A percentile compares a stretch with the other conserved stretches of the same genome.
phyloP scores from a whole-genome alignment of 225 moss, liverwort and hornwort species.

The Ulota crispa region DNA sequence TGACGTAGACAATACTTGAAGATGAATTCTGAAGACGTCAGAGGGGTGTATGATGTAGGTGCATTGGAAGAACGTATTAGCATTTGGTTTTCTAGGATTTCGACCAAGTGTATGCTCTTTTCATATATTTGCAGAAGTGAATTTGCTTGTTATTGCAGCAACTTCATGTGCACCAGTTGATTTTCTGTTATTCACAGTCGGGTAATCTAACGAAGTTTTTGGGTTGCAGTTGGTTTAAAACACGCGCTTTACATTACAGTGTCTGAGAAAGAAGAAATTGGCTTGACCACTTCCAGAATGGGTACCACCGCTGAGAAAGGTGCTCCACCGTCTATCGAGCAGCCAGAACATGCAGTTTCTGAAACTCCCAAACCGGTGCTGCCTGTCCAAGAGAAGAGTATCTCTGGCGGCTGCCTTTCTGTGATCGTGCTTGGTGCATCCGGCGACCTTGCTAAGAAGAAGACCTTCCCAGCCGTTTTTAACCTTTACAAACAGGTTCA shows the following conservation, averaged over 20 bases:
- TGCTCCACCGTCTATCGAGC: slow-evolving; percentile 12
- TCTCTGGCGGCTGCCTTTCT: slow-evolving; percentile 62
- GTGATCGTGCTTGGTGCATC: slow-evolving; percentile 83
- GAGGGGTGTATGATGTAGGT: neutral
- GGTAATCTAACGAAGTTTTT: neutral
- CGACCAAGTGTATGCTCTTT: neutral
- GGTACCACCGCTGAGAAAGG: slow-evolving; percentile 25
- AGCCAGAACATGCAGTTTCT: slow-evolving; percentile 17
- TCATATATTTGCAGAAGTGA: neutral
- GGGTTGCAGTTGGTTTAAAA: neutral
- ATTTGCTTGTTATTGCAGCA: neutral
- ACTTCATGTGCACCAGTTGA: neutral
- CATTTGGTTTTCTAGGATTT: neutral
- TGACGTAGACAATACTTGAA: neutral
- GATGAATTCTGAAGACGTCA: neutral
- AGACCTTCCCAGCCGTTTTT: slow-evolving; percentile 90
- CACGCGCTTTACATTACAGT: neutral
- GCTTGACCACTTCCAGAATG: slow-evolving; percentile 25
- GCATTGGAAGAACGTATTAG: neutral
- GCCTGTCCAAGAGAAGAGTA: slow-evolving; percentile 37
- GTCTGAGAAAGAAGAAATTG: neutral
- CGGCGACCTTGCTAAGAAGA: slow-evolving; percentile 94
- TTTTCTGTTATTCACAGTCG: neutral
- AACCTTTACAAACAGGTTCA: slow-evolving; percentile 80
- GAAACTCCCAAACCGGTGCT: slow-evolving; percentile 22